These are phyloP conservation scores for Kwoniella shandongensis DNA, from an alignment of 768 basidiomycete genomes.

Conservation along the genomic window DNA sequence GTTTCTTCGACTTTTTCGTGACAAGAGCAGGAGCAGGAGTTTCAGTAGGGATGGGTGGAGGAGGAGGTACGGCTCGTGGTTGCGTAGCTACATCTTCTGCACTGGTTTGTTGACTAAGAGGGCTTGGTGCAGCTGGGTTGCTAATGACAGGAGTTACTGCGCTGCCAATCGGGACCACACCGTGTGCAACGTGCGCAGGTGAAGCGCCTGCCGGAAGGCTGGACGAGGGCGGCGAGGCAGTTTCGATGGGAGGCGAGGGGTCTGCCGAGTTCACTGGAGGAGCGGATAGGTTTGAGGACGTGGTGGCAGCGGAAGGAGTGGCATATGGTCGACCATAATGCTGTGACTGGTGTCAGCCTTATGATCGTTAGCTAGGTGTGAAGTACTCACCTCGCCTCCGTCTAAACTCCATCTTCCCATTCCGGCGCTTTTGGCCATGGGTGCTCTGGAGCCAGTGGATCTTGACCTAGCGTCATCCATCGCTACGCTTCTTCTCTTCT, in stretches of 20 bases:
- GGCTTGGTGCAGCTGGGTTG: conserved; percentile 21
- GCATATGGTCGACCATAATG: conserved; percentile 35
- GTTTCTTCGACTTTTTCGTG: conserved; percentile 41
- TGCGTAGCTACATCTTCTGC: neutral
- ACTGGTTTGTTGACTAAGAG: conserved; percentile 25
- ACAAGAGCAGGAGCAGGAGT: conserved; percentile 8
- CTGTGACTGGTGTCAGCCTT: conserved; percentile 16
- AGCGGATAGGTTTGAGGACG: conserved; percentile 37
- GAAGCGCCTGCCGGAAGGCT: conserved; percentile 31
- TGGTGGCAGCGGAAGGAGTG: conserved; percentile 37
- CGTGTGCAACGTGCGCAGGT: neutral
- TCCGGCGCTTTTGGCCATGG: conserved; percentile 37
- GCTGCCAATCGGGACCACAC: conserved; percentile 3
- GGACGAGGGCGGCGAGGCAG: neutral
- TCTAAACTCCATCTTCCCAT: conserved; percentile 48
- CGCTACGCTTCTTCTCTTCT: conserved; percentile 25
- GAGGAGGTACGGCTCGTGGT: conserved; percentile 10
- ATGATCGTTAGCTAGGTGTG: neutral
- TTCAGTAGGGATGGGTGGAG: conserved; percentile 11
- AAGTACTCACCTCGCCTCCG: conserved; percentile 44
- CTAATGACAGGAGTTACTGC: conserved; percentile 2
- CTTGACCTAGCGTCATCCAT: conserved; percentile 19
- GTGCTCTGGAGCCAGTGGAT: conserved; percentile 27
- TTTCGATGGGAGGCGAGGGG: conserved; percentile 33
- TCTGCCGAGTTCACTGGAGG: conserved; percentile 36